These are phyloP conservation scores for Globisporangium yorkense DNA, from an alignment of 352 stramenopile genomes.

Conservation along the genomic window DNA sequence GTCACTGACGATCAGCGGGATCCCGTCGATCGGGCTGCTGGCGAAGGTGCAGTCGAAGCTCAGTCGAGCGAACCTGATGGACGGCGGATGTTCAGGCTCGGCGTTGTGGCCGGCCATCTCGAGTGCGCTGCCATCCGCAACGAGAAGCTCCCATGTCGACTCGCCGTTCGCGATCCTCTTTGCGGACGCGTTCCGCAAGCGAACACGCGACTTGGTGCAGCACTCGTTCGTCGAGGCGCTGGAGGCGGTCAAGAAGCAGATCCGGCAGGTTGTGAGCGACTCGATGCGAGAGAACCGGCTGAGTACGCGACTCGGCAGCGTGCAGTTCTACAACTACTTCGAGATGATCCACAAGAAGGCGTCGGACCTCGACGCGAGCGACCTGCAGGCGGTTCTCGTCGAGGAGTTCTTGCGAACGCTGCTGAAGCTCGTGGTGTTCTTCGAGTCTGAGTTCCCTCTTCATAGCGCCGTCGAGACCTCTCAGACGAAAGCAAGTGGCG, in stretches of 20 bases:
- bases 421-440: constrained; percentile 64
- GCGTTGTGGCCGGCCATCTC: constrained; percentile 27
- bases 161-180: constrained; percentile 66
- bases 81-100: constrained; percentile 24
- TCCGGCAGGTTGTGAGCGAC: constrained; percentile 32
- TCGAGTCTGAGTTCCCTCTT: constrained; percentile 60
- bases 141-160: constrained; percentile 1
- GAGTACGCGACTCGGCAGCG: constrained; percentile 25
- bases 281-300: constrained; percentile 10
- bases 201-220: constrained; percentile 67
- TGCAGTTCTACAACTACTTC: constrained; percentile 80
- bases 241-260: constrained; percentile 58
- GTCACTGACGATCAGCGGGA: constrained; percentile 40
- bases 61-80: constrained; percentile 27
- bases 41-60: constrained; percentile 58
- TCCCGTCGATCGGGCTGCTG: constrained; percentile 50
- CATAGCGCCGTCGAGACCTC: neutral
- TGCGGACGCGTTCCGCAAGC: constrained; percentile 49
- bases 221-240: constrained; percentile 71
- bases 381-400: constrained; percentile 67
- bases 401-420: constrained; percentile 76
- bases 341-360: constrained; percentile 64
- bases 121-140: neutral
- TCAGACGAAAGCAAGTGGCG: neutral
- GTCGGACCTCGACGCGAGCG: constrained; percentile 52